Evolutionary conservation across 2,329 filamentous ascomycete genomes (phyloP).

Genomic region (Ustulina deusta): DNA sequence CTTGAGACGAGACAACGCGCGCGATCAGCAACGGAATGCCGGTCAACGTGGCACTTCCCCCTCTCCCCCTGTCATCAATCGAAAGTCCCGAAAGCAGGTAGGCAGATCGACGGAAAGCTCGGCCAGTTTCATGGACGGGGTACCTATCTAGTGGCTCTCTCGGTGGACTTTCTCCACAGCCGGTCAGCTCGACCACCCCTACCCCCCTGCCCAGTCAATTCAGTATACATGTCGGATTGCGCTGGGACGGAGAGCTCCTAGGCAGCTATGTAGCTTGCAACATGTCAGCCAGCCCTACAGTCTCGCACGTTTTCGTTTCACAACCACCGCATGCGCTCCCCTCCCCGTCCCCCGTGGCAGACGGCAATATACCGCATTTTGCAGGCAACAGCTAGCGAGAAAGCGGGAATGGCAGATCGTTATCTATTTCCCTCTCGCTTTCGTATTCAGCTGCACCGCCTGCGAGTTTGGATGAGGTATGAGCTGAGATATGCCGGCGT

Average conservation of each 20-base stretch:
- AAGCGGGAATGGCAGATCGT: constrained; percentile 10
- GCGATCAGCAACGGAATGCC: constrained; percentile 31
- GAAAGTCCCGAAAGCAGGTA: constrained; percentile 25
- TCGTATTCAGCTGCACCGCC: constrained; percentile 31
- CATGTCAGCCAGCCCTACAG: constrained; percentile 33
- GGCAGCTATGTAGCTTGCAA: not conserved
- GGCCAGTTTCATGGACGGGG: constrained; percentile 10
- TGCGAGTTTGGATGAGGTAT: constrained; percentile 15
- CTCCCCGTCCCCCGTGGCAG: not conserved
- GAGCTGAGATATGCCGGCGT: constrained; percentile 28
- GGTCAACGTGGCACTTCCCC: constrained; percentile 28
- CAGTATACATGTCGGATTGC: not conserved
- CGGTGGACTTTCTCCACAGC: constrained; percentile 30
- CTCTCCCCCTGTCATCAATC: constrained; percentile 23
- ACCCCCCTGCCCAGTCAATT: not conserved
- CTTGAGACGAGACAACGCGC: constrained; percentile 1
- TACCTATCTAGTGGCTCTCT: too few relatives aligned
- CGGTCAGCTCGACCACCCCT: constrained; percentile 19
- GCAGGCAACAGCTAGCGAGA: constrained; percentile 30
- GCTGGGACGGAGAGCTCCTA: not conserved
- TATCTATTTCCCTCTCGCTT: constrained; percentile 19
- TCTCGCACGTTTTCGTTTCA: constrained; percentile 19
- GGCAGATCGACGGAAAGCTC: constrained; percentile 30
- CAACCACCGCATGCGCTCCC: constrained; percentile 12
- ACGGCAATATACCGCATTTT: not conserved